Base-by-base conservation (phyloP, 306 rosid genomes). In the Vicia faba region DNA sequence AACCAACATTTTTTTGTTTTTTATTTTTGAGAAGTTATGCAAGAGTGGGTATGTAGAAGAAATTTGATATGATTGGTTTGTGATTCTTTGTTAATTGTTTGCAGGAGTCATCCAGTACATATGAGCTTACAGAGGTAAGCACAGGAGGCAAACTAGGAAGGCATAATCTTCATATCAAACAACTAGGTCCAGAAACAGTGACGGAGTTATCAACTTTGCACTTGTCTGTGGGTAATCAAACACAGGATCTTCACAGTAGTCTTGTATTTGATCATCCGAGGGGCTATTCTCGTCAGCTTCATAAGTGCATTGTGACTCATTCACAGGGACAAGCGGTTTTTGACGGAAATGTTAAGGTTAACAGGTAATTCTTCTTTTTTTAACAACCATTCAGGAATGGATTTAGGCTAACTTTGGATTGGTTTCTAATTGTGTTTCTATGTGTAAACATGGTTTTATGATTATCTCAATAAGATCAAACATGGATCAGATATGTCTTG, bases 251-350 rank as follows among this genome's bases (percentile, higher is more conserved):
- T 28, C 99, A 88, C 57, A 93, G 99, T 70, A 77, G 81, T 2
- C 80, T 93, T 53, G 85, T 88, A 56, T 76, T 93, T 20, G 95
- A 93, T 80, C 96, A 93, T 81, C 99, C 97, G 12, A 82, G 96
- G 49, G 99, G 95, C 43, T 86, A 79, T 82, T 86, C 99, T 8
- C 85, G 95, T 43, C 99, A 93, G 66, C 96, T 93, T 64, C 99
- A 93, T 63, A 93, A 93, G 71, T 93, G 96, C 66, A 90, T 90
- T 5, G 92, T 93, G n/a, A 28, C 99, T 26, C 96, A 93, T 82
- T 78, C 99, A 8, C 77, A 26, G 54, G 99, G 97, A 48, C 96
- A 90, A 60, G 97, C 96, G 3, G 91, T 93, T 49, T 93, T 93
- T 75, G 97, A 93, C 16, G 99, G 99, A 60, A 93, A 93, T 31